Base-by-base conservation (phyloP, 345 rosid species). In the Sonneratia alba region DNA sequence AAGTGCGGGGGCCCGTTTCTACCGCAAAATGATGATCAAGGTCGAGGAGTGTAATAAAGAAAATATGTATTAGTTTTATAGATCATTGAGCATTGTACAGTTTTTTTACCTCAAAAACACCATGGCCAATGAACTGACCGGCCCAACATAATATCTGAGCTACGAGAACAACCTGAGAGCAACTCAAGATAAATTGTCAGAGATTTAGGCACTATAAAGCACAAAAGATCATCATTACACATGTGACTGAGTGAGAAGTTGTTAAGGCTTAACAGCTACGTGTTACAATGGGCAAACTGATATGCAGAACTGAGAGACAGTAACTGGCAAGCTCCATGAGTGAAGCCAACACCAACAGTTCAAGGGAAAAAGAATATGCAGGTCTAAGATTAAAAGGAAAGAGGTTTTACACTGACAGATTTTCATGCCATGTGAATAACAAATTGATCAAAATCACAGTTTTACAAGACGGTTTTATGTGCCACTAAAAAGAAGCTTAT, bases 1-100 rank as follows among this genome's bases (percentile, higher is more conserved):
- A 55, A 85, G 85, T 48, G 92, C 88, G 0, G 92, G 92, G 11
- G 90, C 88, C 78, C 88, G 86, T 77, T 78, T 85, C 88, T 85
- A 86, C 74, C 73, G 51, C 24, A 61, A 45, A 65, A 51, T 8
- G 27, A 67, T 49, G 10, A n/a, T 19, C 16, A 53, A 6, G 3
- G 22, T 53, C 59, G 7, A 53, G 24, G 59, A 53, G 22, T 53
- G 59, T 18, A 53, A 53, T 7, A 53, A 53, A 21, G 22, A 19
- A 53, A 53, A 21, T 53, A 4, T n/a, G 18, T 0, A 16, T 53
- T 53, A 53, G 14, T 3, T 8, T 45, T 48, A 43, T 27, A 18
- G 37, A 45, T 68, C 55, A 32, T 5, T 68, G 69, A 70, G 66
- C 71, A 38, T 32, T 71, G 45, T 75, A 59, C 48, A 64, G 70